phyloP scores from a whole-genome alignment of 225 moss, liverwort and hornwort genomes.

The Marchantia polymorpha region DNA sequence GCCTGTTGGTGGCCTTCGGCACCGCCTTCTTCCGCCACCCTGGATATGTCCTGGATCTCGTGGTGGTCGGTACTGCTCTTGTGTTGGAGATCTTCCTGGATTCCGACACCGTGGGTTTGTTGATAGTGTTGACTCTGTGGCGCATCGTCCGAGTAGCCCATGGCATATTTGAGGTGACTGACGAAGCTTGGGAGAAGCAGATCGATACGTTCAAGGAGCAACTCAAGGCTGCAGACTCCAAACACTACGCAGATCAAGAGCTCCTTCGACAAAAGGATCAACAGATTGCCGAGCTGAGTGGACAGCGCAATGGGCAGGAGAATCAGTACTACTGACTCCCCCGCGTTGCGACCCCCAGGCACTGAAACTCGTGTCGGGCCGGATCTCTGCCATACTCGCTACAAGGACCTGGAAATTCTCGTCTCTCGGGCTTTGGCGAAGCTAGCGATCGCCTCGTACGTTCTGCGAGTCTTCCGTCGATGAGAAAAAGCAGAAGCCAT shows the following conservation, averaged over 20 bases:
- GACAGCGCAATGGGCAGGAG: neutral
- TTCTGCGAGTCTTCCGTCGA: too few species aligned
- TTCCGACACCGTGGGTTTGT: conserved; percentile 84
- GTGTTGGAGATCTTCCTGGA: conserved; percentile 69
- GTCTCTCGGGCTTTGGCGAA: too few species aligned
- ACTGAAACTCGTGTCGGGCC: too few species aligned
- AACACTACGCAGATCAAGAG: conserved; percentile 53
- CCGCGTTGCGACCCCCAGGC: too few species aligned
- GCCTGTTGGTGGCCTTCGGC: conserved; percentile 65
- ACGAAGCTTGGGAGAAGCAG: conserved; percentile 95
- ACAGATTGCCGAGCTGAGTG: conserved; percentile 52
- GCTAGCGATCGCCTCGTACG: too few species aligned
- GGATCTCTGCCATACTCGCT: too few species aligned
- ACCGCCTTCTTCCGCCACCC: conserved; percentile 55
- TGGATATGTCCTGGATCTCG: conserved; percentile 66
- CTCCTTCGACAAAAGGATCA: conserved; percentile 51
- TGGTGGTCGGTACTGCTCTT: conserved; percentile 76
- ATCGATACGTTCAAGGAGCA: conserved; percentile 56
- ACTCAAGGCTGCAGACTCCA: conserved; percentile 53
- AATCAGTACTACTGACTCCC: too few species aligned
- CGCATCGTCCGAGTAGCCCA: conserved; percentile 94
- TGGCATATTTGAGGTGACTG: conserved; percentile 94
- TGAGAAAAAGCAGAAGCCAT: too few species aligned
- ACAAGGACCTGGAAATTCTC: too few species aligned
- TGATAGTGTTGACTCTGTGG: conserved; percentile 81